These are phyloP conservation scores for Citrus sinensis DNA, from an alignment of 345 rosid genomes.

Conservation along the genomic window DVS_A1.0 CM039167.1:12453001-12453500, in stretches of 20 bases:
- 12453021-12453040: no score
- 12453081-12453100: no score
- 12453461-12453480: neutral
- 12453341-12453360: conserved; percentile 42
- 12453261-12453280: conserved; percentile 50
- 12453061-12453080: no score
- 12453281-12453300: conserved; percentile 51
- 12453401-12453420: neutral
- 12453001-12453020: no score
- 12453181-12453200: conserved; percentile 39
- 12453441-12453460: neutral
- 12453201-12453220: conserved; percentile 38
- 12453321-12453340: conserved; percentile 45
- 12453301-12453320: conserved; percentile 52
- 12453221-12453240: conserved; percentile 62
- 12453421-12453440: neutral
- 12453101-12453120: conserved; percentile 8
- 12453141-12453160: conserved; percentile 63
- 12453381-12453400: neutral
- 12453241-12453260: conserved; percentile 68
- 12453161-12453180: conserved; percentile 70
- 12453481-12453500: no score
- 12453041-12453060: no score
- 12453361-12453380: conserved; percentile 41
- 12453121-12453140: conserved; percentile 43